These are phyloP conservation scores for Cyberlindnera mrakii DNA, from an alignment of 805 yeast genomes.

Conservation along the genomic window DNA sequence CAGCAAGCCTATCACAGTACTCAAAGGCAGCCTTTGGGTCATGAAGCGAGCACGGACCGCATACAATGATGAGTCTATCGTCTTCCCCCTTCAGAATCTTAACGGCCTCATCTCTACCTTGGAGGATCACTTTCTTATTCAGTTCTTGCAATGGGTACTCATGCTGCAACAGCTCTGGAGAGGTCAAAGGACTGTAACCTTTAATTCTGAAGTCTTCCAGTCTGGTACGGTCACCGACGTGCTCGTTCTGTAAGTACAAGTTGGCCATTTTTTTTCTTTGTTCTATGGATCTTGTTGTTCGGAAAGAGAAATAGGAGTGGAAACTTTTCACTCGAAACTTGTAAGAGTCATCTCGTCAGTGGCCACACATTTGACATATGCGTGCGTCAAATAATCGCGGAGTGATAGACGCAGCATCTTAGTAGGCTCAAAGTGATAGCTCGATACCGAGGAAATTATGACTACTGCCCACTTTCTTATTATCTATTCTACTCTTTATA, in stretches of 20 bases:
- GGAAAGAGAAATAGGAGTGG: no score
- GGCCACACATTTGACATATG: no score
- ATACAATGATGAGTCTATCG: conserved; percentile 81
- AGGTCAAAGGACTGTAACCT: conserved; percentile 93
- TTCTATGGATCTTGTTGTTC: no score
- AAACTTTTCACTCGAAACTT: no score
- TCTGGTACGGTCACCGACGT: conserved; percentile 77
- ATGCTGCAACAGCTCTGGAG: conserved; percentile 88
- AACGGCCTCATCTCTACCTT: conserved; percentile 72
- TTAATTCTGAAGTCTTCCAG: conserved; percentile 72
- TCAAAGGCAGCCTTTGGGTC: conserved; percentile 91
- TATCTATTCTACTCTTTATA: no score
- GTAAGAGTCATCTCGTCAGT: no score
- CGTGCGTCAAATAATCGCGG: no score
- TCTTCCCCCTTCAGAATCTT: conserved; percentile 74
- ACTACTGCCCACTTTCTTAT: no score
- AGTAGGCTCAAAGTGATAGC: no score
- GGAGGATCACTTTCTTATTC: conserved; percentile 56
- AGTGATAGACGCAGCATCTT: no score
- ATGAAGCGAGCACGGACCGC: conserved; percentile 97
- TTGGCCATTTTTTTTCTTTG: not conserved
- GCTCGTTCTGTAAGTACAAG: conserved; percentile 82
- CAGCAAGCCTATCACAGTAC: conserved; percentile 64
- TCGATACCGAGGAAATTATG: no score
- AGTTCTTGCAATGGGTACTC: conserved; percentile 65